Percentiles rank a stretch among this genome's conserved stretches.
Conservation (phyloP, 306 rosid genomes). For the Spatholobus suberectus region DNA sequence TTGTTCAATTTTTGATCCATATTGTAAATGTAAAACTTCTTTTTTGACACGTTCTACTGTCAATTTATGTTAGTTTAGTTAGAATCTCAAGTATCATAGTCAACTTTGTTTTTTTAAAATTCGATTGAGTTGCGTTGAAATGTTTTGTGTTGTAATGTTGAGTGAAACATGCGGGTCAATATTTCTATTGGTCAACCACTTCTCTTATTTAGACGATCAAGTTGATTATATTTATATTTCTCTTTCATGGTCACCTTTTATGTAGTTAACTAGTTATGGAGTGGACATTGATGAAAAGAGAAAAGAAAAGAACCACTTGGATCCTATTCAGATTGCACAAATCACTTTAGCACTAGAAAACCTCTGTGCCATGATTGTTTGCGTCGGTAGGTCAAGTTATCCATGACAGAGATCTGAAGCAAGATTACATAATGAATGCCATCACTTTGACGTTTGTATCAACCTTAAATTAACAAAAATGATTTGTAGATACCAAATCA, state of each 20-base stretch:
- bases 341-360: constrained; percentile 37
- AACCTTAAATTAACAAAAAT: constrained; percentile 14
- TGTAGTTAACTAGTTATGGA: constrained; percentile 26
- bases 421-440: constrained; percentile 27
- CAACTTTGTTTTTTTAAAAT: not conserved
- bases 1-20: constrained; percentile 6
- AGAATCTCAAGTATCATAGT: not conserved
- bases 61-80: not conserved
- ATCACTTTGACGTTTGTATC: not conserved
- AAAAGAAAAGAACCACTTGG: constrained; percentile 14
- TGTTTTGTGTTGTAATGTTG: not conserved
- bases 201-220: not conserved
- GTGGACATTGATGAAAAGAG: constrained; percentile 38
- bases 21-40: not conserved
- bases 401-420: constrained; percentile 25
- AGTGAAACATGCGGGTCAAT: not conserved
- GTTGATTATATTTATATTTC: not conserved
- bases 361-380: constrained; percentile 37
- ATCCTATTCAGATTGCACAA: constrained; percentile 28
- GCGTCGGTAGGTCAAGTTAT: constrained; percentile 48
- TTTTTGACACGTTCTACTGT: not conserved
- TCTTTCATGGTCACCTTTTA: constrained; percentile 50
- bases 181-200: constrained; percentile 12
- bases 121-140: not conserved
- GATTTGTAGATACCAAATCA: no score